Percentiles rank a stretch among this genome's conserved stretches.
phyloP scores from a whole-genome alignment of 2,329 filamentous ascomycete species.

The Aspergillus carbonarius region DNA sequence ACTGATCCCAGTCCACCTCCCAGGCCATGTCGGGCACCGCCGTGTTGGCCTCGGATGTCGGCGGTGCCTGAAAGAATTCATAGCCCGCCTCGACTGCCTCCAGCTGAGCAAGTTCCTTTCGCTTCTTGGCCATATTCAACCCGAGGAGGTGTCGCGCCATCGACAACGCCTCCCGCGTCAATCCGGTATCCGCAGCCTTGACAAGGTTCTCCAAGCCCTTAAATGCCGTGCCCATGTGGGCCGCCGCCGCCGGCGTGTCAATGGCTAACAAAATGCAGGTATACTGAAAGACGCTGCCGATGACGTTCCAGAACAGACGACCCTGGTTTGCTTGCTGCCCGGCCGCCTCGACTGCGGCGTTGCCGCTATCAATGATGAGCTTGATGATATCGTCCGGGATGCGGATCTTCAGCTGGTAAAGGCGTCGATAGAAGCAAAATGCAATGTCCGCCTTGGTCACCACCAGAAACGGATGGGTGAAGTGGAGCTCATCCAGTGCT shows the following conservation, averaged over 20 bases:
- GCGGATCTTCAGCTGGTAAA: constrained; percentile 28
- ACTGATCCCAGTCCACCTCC: constrained; percentile 31
- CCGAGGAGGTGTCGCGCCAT: constrained; percentile 31
- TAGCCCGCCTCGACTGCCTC: constrained; percentile 28
- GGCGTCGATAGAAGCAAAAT: constrained; percentile 34
- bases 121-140: constrained; percentile 30
- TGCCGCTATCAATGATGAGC: constrained; percentile 25
- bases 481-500: constrained; percentile 14
- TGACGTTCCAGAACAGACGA: constrained; percentile 31
- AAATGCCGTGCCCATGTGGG: constrained; percentile 23
- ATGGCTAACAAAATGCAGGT: constrained; percentile 31
- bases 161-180: constrained; percentile 30
- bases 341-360: constrained; percentile 23
- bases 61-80: constrained; percentile 12
- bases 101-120: constrained; percentile 28
- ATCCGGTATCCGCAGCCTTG: constrained; percentile 23
- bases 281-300: constrained; percentile 35
- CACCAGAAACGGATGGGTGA: constrained; percentile 28
- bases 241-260: constrained; percentile 23
- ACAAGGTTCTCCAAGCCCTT: constrained; percentile 29
- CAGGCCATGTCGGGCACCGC: constrained; percentile 24
- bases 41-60: constrained; percentile 11
- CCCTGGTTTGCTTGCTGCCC: constrained; percentile 24
- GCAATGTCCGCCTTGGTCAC: constrained; percentile 32
- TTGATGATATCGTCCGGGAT: constrained; percentile 24